These are phyloP conservation scores for Erodium maritimum DNA, from an alignment of 345 rosid species.

Conservation along the genomic window DNA sequence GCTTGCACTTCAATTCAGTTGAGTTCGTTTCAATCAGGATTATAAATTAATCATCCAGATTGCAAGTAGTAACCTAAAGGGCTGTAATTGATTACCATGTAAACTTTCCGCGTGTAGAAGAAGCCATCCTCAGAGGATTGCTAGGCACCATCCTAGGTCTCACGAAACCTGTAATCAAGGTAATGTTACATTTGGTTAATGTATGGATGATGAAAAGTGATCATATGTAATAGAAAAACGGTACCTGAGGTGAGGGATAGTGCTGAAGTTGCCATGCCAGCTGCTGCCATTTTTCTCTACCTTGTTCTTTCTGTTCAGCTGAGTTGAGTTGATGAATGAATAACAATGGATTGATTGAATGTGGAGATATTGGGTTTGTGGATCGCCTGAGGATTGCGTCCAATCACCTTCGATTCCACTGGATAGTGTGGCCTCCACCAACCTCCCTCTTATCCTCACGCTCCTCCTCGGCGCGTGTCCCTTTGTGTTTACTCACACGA, in stretches of 20 bases:
- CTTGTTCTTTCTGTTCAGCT: neutral
- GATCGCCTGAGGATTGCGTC: neutral
- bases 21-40: too few relatives aligned
- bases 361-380: neutral
- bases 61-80: too few relatives aligned
- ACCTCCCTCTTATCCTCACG: neutral
- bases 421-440: neutral
- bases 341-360: too few relatives aligned
- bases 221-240: too few relatives aligned
- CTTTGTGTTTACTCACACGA: neutral
- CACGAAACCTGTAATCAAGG: neutral
- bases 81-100: neutral
- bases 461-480: neutral
- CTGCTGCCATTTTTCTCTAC: neutral
- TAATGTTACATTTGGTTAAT: too few relatives aligned
- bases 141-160: neutral
- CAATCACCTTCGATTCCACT: neutral
- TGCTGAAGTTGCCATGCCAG: neutral
- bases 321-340: neutral
- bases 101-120: neutral
- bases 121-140: neutral
- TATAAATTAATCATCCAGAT: too few relatives aligned
- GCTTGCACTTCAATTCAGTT: conserved; percentile 25
- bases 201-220: too few relatives aligned
- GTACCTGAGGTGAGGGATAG: neutral